These are phyloP conservation scores for Kokia cookei DNA, from an alignment of 441 rosid species.

Conservation along the genomic window DNA sequence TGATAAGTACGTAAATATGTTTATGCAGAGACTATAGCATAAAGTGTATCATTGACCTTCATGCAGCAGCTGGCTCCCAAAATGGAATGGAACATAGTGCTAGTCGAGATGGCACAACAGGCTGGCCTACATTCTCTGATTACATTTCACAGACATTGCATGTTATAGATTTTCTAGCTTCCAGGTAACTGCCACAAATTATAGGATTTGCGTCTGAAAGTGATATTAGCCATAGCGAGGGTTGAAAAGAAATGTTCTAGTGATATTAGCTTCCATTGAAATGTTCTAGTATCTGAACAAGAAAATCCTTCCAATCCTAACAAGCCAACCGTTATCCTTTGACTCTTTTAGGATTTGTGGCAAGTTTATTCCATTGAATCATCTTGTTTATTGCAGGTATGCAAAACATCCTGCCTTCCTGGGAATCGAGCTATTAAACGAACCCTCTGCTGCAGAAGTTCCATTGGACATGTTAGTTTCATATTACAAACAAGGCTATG, in stretches of 20 bases:
- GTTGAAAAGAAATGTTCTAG: neutral
- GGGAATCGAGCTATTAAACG: slow-evolving; percentile 69
- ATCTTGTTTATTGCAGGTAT: slow-evolving; percentile 33
- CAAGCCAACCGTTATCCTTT: neutral
- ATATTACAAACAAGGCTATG: slow-evolving; percentile 56
- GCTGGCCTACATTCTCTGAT: slow-evolving; percentile 48
- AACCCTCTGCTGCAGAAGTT: slow-evolving; percentile 54
- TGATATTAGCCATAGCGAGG: neutral
- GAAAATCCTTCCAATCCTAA: neutral
- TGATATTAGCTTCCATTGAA: too few species aligned
- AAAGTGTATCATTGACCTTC: slow-evolving; percentile 76
- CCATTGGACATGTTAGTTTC: slow-evolving; percentile 50
- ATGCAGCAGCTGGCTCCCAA: slow-evolving; percentile 84
- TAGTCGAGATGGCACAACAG: slow-evolving; percentile 58
- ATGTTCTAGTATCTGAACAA: neutral
- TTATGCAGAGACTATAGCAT: slow-evolving; percentile 54
- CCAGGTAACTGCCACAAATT: slow-evolving; percentile 37
- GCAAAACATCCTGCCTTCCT: slow-evolving; percentile 54
- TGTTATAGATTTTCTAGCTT: slow-evolving; percentile 65
- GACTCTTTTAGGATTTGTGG: neutral
- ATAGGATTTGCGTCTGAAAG: neutral
- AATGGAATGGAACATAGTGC: slow-evolving; percentile 83
- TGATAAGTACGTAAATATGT: slow-evolving; percentile 8
- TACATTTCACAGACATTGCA: slow-evolving; percentile 48
- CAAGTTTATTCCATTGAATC: neutral